Evolutionary conservation across 2,329 filamentous ascomycete genomes (phyloP), one percentile per base, ranked within the genome.

Genomic region (Chaetomium sp.): DNA sequence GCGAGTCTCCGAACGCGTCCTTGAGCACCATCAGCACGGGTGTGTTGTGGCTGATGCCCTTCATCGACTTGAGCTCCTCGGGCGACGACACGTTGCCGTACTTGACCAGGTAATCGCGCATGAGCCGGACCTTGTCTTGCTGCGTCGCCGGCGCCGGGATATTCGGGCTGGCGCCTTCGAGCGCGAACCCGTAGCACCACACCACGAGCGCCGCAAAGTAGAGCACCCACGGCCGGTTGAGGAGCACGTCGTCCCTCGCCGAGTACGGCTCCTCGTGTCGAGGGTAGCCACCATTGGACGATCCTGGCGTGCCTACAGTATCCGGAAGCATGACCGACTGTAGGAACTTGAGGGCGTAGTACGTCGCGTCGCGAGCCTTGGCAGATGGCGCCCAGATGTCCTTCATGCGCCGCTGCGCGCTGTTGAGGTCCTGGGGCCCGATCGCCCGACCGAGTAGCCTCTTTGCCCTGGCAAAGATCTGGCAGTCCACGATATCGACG

Each of bases 401-500:
- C 69, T 89, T 92, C 89, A 97, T 95, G 68, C 93, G 87, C 63
- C 91, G 85, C 70, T 91, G 87, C 3, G 92, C 92, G 58, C 87
- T 89, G 68, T 84, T 88, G 63, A 95, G 89, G 77, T 98, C 95
- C 67, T 91, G 87, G 1, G 87, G 82, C 1, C 91, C 93, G 66
- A 98, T 96, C 0, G 89, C 88, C 55, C 94, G 88, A 25, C 95
- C 94, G 4, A 98, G 85, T 2, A 97, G 83, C 33, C 93, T 85
- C 70, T 89, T 91, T 1, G 94, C 92, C 9, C 93, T 89, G 5
- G 94, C 95, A 75, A 95, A 97, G 69, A 98, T 96, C 77, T 98
- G 94, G 72, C 93, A 94, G 75, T 98, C 94, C n/a, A 96, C 91
- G 61, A 98, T 92, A 74, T 98, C 94, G 27, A 96, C 93, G 74